Percentiles rank a stretch among this genome's conserved stretches.
Evolutionary conservation across 768 basidiomycete genomes (phyloP).

Genomic region (Megacollybia marginata): DNA sequence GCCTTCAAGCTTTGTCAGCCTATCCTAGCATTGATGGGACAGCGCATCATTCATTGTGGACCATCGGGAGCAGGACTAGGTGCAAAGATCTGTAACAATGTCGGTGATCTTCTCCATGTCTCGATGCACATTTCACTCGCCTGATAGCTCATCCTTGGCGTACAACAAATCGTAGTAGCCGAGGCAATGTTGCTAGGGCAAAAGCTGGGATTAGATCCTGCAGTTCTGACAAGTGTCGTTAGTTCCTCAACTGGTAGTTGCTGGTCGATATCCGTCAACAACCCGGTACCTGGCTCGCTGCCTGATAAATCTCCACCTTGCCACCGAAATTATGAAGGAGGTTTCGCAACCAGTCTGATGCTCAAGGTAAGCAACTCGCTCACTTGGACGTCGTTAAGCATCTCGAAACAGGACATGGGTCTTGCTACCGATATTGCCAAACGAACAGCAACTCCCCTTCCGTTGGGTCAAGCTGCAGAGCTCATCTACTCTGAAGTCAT

Average conservation of each 20-base stretch:
- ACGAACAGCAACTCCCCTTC: constrained; percentile 42
- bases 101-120: constrained; percentile 23
- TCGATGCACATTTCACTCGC: constrained; percentile 2
- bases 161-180: constrained; percentile 77
- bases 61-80: constrained; percentile 74
- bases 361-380: constrained; percentile 48
- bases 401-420: constrained; percentile 66
- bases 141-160: constrained; percentile 52
- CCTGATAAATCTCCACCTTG: constrained; percentile 72
- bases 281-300: constrained; percentile 74
- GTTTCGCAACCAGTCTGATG: constrained; percentile 81
- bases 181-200: constrained; percentile 88
- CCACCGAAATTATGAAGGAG: constrained; percentile 76
- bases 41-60: constrained; percentile 77
- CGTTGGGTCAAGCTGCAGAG: constrained; percentile 60
- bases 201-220: constrained; percentile 72
- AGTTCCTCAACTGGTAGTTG: constrained; percentile 81
- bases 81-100: constrained; percentile 90
- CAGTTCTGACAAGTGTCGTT: constrained; percentile 72
- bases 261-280: constrained; percentile 82
- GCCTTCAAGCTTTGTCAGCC: constrained; percentile 54
- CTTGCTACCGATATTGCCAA: constrained; percentile 63
- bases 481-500: constrained; percentile 54
- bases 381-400: neutral
- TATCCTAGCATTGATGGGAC: constrained; percentile 68